Base-by-base conservation (phyloP, 306 rosid genomes). In the Prunus davidiana region DNA sequence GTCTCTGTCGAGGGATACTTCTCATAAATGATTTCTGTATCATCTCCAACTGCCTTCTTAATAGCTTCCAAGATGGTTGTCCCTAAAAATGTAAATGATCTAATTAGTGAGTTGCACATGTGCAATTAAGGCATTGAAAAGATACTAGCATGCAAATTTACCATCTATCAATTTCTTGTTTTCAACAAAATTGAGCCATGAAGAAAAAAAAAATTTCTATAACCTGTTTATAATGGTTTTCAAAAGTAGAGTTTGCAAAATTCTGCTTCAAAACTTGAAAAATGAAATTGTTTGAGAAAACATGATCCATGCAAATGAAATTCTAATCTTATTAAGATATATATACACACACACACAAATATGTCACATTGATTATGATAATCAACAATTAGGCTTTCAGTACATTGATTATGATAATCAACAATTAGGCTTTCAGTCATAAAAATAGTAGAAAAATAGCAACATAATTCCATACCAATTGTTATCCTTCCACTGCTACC, bases 21-120 rank as follows among this genome's bases (percentile, higher is more conserved):
- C 83, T 87, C 82, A 9, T 87, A 84, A 41, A 86, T 78, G 50
- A 89, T 84, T 64, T 91, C 86, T 56, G 87, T 86, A 66, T 86
- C 86, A 70, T 57, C 83, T 69, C 89, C 89, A 46, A 84, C 90
- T 1, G 86, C 68, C 74, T 80, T 86, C 65, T 81, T 83, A 22
- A 93, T 85, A 54, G 89, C 96, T 73, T 84, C 93, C 82, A 89
- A 89, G 66, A 91, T 87, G 30, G 97, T 91, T 54, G 91, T 86
- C 34, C 97, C 98, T 88, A 46, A 75, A 77, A 38, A 63, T 68
- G 58, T 28, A 10, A 34, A 61, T 16, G 45, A 16, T 32, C 63
- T 34, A 13, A 68, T 56, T 46, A 49, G 34, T 27, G 55, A 47
- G 30, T 64, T 70, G 71, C 16, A 1, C 25, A 14, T 58, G 25